Percentiles rank a stretch among this genome's conserved stretches.
Conservation (phyloP, 306 rosid species). For the Senna siamea region DNA sequence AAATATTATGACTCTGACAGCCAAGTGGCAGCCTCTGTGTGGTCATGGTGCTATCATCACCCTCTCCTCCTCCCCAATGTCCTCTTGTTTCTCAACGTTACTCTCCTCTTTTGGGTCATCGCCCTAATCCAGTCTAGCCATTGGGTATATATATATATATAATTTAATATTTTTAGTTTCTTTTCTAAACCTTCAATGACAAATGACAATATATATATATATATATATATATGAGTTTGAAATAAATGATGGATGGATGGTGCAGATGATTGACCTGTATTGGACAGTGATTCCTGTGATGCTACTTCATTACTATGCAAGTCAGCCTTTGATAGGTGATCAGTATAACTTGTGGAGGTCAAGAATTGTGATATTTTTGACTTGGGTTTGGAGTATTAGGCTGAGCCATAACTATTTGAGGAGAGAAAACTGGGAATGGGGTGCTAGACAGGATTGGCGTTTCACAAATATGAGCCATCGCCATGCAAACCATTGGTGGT, state of each 20-base stretch:
- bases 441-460: conserved; percentile 94
- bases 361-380: conserved; percentile 57
- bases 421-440: conserved; percentile 91
- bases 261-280: conserved; percentile 89
- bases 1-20: conserved; percentile 33
- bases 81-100: conserved; percentile 88
- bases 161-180: no score
- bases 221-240: no score
- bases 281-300: conserved; percentile 93
- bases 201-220: no score
- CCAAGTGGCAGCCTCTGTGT: conserved; percentile 34
- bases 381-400: conserved; percentile 83
- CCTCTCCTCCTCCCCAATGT: conserved; percentile 77
- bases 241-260: no score
- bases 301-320: conserved; percentile 72
- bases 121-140: conserved; percentile 72
- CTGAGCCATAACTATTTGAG: conserved; percentile 85
- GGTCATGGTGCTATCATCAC: conserved; percentile 82
- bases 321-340: conserved; percentile 65
- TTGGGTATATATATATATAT: conserved; percentile 58
- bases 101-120: conserved; percentile 84
- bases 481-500: conserved; percentile 87
- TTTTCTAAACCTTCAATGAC: no score
- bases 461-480: conserved; percentile 76
- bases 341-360: conserved; percentile 73